phyloP scores from a whole-genome alignment of 2,329 filamentous ascomycete species.

The Penicillium occitanis region DNA sequence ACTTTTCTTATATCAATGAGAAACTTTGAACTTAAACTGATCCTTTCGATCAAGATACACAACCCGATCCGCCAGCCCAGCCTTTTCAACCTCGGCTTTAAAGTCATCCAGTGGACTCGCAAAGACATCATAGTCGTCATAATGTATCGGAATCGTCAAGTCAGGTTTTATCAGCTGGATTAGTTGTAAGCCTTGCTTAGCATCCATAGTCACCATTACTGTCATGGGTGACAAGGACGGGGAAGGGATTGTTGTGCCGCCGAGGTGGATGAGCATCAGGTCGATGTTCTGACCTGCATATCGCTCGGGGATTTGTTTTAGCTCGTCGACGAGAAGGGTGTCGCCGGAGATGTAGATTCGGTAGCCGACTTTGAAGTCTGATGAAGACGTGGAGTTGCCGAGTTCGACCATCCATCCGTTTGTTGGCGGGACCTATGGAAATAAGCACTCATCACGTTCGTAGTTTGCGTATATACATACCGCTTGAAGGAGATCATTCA shows the following conservation, averaged over 20 bases:
- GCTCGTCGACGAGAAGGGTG: constrained; percentile 62
- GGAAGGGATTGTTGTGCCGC: constrained; percentile 64
- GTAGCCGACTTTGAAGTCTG: constrained; percentile 51
- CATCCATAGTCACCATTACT: constrained; percentile 71
- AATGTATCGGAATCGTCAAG: constrained; percentile 64
- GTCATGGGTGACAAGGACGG: constrained; percentile 61
- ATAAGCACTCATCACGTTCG: background rate
- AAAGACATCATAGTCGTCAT: constrained; percentile 65
- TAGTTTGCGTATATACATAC: constrained; percentile 27
- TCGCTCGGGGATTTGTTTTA: constrained; percentile 59
- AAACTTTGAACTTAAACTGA: constrained; percentile 52
- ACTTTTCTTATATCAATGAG: background rate
- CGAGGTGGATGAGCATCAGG: constrained; percentile 66
- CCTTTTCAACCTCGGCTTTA: constrained; percentile 54
- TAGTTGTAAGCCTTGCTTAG: constrained; percentile 60
- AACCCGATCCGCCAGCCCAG: constrained; percentile 54
- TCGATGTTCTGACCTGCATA: constrained; percentile 59
- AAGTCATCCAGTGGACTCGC: constrained; percentile 61
- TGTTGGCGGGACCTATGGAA: constrained; percentile 56
- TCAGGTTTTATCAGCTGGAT: constrained; percentile 61
- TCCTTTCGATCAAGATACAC: constrained; percentile 63
- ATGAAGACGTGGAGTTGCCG: constrained; percentile 43
- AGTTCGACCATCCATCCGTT: constrained; percentile 68
- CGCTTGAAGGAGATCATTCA: constrained; percentile 51
- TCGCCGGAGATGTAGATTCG: constrained; percentile 67